Evolutionary conservation across 2,329 filamentous ascomycete species (phyloP).

Genomic region (Venturia aucupariae): DNA sequence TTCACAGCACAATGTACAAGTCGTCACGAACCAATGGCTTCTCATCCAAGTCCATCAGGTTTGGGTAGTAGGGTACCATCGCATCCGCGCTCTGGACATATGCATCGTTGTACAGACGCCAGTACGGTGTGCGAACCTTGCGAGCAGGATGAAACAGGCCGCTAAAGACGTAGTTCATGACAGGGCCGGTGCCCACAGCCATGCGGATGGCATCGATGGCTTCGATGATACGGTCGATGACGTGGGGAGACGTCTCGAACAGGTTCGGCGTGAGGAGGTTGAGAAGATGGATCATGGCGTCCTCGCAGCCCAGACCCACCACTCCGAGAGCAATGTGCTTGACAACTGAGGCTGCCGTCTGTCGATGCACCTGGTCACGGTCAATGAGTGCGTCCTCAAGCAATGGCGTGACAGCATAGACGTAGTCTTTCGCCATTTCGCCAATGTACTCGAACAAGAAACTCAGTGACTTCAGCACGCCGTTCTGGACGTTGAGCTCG

Average conservation of each 20-base stretch:
- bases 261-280: constrained; percentile 95
- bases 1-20: constrained; percentile 13
- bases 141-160: constrained; percentile 93
- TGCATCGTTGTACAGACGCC: constrained; percentile 92
- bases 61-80: constrained; percentile 92
- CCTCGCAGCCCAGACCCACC: constrained; percentile 94
- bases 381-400: constrained; percentile 97
- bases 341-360: constrained; percentile 92
- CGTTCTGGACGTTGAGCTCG: constrained; percentile 97
- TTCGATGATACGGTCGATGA: constrained; percentile 96
- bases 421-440: constrained; percentile 99
- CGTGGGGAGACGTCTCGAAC: constrained; percentile 95
- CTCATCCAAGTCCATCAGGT: constrained; percentile 9
- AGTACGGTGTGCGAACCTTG: constrained; percentile 91
- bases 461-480: constrained; percentile 90
- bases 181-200: constrained; percentile 81
- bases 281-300: constrained; percentile 95
- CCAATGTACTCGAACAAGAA: constrained; percentile 99
- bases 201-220: constrained; percentile 94
- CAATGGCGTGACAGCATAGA: constrained; percentile 92
- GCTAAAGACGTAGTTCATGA: constrained; percentile 98
- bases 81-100: constrained; percentile 90
- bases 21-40: constrained; percentile 9
- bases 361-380: constrained; percentile 92
- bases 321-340: constrained; percentile 97